phyloP scores from a whole-genome alignment of 495 filamentous ascomycete genomes.

The Rusavskia elegans region DNA sequence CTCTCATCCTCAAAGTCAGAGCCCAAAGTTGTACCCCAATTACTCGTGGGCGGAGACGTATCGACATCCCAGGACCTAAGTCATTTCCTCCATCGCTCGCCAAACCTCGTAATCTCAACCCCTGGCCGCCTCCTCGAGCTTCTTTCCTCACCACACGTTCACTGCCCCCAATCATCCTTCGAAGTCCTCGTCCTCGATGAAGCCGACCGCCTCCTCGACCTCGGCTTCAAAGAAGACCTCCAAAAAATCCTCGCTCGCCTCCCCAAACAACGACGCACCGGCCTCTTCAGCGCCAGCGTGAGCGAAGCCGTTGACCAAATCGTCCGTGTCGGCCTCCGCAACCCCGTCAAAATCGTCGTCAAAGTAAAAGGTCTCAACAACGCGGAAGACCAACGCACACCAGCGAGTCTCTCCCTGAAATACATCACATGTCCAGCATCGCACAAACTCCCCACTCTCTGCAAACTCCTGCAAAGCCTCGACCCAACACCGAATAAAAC shows the following conservation, averaged over 20 bases:
- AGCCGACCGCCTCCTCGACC: conserved; percentile 78
- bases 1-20: conserved; percentile 29
- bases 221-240: conserved; percentile 88
- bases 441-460: conserved; percentile 60
- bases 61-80: conserved; percentile 75
- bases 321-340: conserved; percentile 79
- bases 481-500: conserved; percentile 58
- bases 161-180: conserved; percentile 74
- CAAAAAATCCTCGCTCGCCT: conserved; percentile 69
- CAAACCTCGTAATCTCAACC: conserved; percentile 77
- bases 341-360: conserved; percentile 85
- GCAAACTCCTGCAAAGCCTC: conserved; percentile 50
- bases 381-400: conserved; percentile 72
- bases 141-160: conserved; percentile 78
- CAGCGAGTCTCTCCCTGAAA: conserved; percentile 79
- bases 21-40: conserved; percentile 59
- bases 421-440: conserved; percentile 61
- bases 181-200: conserved; percentile 88
- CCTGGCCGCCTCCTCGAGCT: conserved; percentile 81
- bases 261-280: conserved; percentile 86
- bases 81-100: conserved; percentile 58
- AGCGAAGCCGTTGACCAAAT: conserved; percentile 84
- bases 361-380: conserved; percentile 69
- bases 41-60: conserved; percentile 74
- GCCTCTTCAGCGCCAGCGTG: conserved; percentile 84